Conservation (phyloP, 2,329 filamentous ascomycete species). For the Fusarium annulatum region DNA sequence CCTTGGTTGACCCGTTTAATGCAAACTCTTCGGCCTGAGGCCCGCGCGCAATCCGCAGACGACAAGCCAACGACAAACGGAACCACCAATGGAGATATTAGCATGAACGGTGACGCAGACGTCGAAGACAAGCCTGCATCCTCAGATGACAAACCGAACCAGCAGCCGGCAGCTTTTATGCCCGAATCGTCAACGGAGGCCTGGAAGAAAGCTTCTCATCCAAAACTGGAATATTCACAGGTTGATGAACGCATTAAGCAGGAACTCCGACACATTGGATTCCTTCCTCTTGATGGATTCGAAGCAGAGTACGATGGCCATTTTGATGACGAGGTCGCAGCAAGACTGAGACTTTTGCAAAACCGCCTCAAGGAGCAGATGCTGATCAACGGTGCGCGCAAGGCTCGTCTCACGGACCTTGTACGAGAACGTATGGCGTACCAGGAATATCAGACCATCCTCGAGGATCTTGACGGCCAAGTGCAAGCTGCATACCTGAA, state of each 20-base stretch:
- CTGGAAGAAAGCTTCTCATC: conserved; percentile 81
- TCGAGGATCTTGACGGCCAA: conserved; percentile 94
- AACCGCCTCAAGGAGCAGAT: conserved; percentile 83
- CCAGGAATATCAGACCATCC: conserved; percentile 96
- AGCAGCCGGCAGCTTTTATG: conserved; percentile 81
- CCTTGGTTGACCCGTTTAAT: conserved; percentile 86
- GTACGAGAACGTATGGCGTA: conserved; percentile 93
- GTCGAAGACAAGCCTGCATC: conserved; percentile 50
- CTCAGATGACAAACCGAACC: conserved; percentile 52
- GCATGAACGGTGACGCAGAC: conserved; percentile 62
- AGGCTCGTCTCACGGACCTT: conserved; percentile 85
- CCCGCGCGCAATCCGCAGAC: conserved; percentile 65
- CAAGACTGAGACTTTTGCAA: conserved; percentile 87
- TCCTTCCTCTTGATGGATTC: conserved; percentile 74
- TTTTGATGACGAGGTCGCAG: conserved; percentile 93
- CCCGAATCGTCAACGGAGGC: conserved; percentile 78
- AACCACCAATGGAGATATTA: conserved; percentile 64
- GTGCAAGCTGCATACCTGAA: conserved; percentile 96
- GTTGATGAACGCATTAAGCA: conserved; percentile 92
- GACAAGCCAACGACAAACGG: conserved; percentile 67
- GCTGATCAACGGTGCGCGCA: conserved; percentile 89
- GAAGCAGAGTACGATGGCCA: conserved; percentile 86
- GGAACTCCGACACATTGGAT: conserved; percentile 90
- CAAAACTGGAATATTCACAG: conserved; percentile 84
- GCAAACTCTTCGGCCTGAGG: conserved; percentile 82